Conservation (phyloP, 805 yeast species). For the Suhomyces xylopsoci region DNA sequence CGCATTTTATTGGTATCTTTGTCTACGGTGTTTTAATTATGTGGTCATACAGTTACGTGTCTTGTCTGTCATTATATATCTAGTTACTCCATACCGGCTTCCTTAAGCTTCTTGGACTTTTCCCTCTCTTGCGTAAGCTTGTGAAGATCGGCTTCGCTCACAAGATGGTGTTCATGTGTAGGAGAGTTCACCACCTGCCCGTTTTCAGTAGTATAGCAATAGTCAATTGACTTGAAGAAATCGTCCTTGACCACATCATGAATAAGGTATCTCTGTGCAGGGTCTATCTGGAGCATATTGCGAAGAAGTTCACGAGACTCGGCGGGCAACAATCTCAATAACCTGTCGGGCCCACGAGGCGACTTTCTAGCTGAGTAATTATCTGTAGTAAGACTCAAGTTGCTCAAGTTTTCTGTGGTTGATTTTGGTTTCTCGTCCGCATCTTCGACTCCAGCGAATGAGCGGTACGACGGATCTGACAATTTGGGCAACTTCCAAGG, state of each 20-base stretch:
- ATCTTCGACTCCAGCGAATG: conserved; percentile 44
- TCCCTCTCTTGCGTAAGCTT: conserved; percentile 32
- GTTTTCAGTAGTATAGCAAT: conserved; percentile 42
- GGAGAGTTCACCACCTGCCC: conserved; percentile 21
- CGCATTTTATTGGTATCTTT: too few relatives aligned
- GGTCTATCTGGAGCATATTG: conserved; percentile 62
- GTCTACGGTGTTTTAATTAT: too few relatives aligned
- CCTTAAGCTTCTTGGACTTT: conserved; percentile 7
- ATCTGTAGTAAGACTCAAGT: conserved; percentile 1
- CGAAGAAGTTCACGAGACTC: conserved; percentile 60
- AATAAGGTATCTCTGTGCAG: conserved; percentile 56
- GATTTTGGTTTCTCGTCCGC: background rate
- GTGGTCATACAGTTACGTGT: background rate
- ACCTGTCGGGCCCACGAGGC: conserved; percentile 8
- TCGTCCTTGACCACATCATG: conserved; percentile 52
- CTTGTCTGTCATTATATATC: background rate
- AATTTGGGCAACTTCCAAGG: conserved; percentile 95
- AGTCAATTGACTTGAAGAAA: conserved; percentile 57
- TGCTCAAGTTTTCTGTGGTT: background rate
- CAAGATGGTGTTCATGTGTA: conserved; percentile 60
- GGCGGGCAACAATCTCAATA: conserved; percentile 62
- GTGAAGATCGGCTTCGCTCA: conserved; percentile 61
- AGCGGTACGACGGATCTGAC: conserved; percentile 69
- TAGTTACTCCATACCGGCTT: conserved; percentile 8
- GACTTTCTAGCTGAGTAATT: conserved; percentile 3